Conservation (phyloP, 2,329 filamentous ascomycete genomes). For the Exophiala oligosperma region DNA sequence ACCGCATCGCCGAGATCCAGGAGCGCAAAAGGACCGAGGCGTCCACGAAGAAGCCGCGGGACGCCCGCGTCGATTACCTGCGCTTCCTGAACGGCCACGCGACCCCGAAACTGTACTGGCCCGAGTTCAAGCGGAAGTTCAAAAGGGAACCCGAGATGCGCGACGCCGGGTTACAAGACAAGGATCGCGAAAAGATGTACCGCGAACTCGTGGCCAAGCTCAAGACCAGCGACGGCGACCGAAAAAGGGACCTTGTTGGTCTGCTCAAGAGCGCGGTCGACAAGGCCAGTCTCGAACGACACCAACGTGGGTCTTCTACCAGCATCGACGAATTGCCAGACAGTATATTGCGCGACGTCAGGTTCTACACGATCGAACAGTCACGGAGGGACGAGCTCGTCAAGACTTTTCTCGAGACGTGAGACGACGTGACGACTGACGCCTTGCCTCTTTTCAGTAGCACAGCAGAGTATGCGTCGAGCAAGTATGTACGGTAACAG, state of each 20-base stretch:
- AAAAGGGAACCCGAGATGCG: slow-evolving; percentile 76
- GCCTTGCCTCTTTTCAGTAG: no score
- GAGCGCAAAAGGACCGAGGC: slow-evolving; percentile 60
- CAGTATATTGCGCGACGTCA: slow-evolving; percentile 17
- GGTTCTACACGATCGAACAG: slow-evolving; percentile 24
- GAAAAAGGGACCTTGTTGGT: slow-evolving; percentile 47
- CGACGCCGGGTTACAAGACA: slow-evolving; percentile 45
- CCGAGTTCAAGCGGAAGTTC: slow-evolving; percentile 91
- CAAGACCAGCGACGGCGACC: slow-evolving; percentile 46
- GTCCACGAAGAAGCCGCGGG: slow-evolving; percentile 35
- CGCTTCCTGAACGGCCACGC: slow-evolving; percentile 78
- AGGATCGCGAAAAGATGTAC: slow-evolving; percentile 51
- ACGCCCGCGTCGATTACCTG: slow-evolving; percentile 81
- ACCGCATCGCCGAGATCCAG: slow-evolving; percentile 71
- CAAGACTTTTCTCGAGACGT: slow-evolving; percentile 22
- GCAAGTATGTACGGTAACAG: no score
- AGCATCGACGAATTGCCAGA: slow-evolving; percentile 13
- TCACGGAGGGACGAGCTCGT: slow-evolving; percentile 26
- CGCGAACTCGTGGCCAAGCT: slow-evolving; percentile 48
- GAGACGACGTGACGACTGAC: no score
- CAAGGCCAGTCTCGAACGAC: background rate
- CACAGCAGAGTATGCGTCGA: no score
- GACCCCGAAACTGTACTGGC: slow-evolving; percentile 92
- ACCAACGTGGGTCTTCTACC: background rate
- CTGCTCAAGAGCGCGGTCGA: slow-evolving; percentile 38